phyloP scores from a whole-genome alignment of 257 asterid species.

The Buddleja alternifolia region DNA sequence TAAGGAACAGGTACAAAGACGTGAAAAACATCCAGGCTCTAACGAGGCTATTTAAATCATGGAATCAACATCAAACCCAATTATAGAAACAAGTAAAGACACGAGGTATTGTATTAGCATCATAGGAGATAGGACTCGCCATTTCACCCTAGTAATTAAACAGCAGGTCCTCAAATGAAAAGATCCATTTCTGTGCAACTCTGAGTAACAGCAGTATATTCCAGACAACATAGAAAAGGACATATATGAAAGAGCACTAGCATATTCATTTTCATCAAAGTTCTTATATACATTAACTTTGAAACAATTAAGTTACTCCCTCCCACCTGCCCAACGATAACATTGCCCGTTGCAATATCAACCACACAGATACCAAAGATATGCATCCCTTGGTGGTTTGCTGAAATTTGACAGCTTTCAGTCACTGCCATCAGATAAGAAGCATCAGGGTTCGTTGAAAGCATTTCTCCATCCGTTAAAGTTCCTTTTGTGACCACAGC shows the following conservation, averaged over 20 bases:
- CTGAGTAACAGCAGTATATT: too few species aligned
- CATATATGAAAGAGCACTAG: too few species aligned
- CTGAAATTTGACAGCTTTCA: slow-evolving; percentile 65
- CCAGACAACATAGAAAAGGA: too few species aligned
- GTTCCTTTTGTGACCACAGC: slow-evolving; percentile 95
- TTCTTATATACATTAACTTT: too few species aligned
- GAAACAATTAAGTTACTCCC: slow-evolving; percentile 20
- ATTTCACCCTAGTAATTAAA: slow-evolving; percentile 7
- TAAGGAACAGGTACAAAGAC: slow-evolving; percentile 4
- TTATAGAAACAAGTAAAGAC: slow-evolving; percentile 8
- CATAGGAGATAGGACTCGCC: not conserved
- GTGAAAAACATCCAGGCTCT: not conserved
- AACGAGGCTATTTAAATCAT: slow-evolving; percentile 11
- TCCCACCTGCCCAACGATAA: slow-evolving; percentile 88
- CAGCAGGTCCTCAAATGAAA: too few species aligned
- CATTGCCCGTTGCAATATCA: slow-evolving; percentile 86
- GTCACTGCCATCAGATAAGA: slow-evolving; percentile 83
- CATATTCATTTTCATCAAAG: too few species aligned
- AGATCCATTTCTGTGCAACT: too few species aligned
- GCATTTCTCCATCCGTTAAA: slow-evolving; percentile 87
- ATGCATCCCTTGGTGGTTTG: slow-evolving; percentile 48
- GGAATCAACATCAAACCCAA: not conserved
- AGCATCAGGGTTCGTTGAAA: slow-evolving; percentile 80
- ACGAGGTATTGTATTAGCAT: not conserved
- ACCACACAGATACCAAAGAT: slow-evolving; percentile 77